Evolutionary conservation across 2,329 filamentous ascomycete genomes (phyloP).

Genomic region (Chaetothyriales sp.): DNA sequence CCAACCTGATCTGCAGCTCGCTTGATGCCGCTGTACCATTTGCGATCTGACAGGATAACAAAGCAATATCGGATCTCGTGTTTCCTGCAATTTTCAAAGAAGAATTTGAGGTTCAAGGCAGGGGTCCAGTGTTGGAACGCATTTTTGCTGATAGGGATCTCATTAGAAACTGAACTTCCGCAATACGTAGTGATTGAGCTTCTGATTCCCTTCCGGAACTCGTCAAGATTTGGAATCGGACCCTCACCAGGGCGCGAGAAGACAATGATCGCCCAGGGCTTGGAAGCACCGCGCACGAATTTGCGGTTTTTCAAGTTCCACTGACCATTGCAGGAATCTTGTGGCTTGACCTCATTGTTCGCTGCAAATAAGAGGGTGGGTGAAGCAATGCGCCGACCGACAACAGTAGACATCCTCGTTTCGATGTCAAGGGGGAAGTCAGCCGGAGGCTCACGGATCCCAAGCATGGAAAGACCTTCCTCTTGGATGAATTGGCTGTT

Average conservation of each 20-base stretch:
- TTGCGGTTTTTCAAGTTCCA: not conserved
- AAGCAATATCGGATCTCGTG: slow-evolving; percentile 38
- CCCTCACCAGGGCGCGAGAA: not conserved
- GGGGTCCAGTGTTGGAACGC: not conserved
- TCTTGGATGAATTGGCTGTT: not conserved
- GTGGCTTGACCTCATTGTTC: not conserved
- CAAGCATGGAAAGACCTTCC: not conserved
- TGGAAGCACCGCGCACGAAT: not conserved
- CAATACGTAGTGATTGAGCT: not conserved
- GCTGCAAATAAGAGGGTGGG: not conserved
- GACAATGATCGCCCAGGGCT: not conserved
- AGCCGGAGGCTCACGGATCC: not conserved
- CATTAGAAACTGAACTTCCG: not conserved
- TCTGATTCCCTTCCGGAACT: not conserved
- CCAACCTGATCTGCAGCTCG: slow-evolving; percentile 44
- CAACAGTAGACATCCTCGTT: not conserved
- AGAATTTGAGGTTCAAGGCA: not conserved
- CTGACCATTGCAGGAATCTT: not conserved
- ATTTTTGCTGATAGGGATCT: too few species aligned
- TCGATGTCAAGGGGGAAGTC: not conserved
- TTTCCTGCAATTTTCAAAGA: slow-evolving; percentile 1
- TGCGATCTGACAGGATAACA: slow-evolving; percentile 41
- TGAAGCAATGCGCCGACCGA: not conserved
- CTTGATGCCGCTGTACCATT: slow-evolving; percentile 53
- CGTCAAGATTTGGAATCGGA: not conserved